Conservation (phyloP, 2,329 filamentous ascomycete genomes). For the Cryphonectria naterciae region DNA sequence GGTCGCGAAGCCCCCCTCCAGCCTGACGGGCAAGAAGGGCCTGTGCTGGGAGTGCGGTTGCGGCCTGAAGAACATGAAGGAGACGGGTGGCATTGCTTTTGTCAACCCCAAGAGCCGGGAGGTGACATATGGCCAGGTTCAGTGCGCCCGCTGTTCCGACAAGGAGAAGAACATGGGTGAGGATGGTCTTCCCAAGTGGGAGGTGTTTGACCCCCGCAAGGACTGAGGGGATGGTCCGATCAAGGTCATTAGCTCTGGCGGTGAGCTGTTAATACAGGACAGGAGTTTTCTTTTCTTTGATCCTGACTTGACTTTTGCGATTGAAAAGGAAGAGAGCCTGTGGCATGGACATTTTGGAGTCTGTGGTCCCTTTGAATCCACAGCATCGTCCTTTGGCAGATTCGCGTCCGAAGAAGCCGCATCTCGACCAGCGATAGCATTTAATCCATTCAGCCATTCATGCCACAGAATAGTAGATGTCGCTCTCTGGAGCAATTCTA, state of each 20-base stretch:
- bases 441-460: background rate
- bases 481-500: background rate
- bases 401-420: background rate
- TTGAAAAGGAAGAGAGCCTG: background rate
- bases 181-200: conserved; percentile 7
- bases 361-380: background rate
- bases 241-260: background rate
- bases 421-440: background rate
- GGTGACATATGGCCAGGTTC: conserved; percentile 1
- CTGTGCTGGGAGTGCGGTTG: conserved; percentile 3
- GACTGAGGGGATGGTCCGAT: background rate
- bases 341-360: background rate
- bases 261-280: background rate
- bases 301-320: background rate
- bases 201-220: conserved; percentile 12
- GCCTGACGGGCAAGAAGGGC: background rate
- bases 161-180: background rate
- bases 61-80: background rate
- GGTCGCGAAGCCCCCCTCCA: background rate
- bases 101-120: background rate
- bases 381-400: background rate
- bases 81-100: conserved; percentile 5
- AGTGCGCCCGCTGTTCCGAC: conserved; percentile 15
- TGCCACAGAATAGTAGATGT: background rate
- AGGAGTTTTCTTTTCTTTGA: background rate